phyloP scores from a whole-genome alignment of 257 asterid species.

The Scutellaria minor region DNA sequence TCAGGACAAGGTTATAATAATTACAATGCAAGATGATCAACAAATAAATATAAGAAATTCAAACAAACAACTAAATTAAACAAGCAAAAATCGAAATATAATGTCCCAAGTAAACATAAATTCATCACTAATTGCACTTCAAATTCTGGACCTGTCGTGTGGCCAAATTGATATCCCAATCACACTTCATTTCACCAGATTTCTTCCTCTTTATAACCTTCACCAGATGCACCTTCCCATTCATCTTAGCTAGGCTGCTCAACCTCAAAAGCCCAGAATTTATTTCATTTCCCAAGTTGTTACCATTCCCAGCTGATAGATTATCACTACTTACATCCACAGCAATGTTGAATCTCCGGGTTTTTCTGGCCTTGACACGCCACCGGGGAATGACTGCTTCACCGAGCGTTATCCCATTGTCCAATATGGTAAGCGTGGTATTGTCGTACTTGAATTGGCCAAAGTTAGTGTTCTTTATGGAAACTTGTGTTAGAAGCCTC shows the following conservation, averaged over 20 bases:
- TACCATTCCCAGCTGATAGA: neutral
- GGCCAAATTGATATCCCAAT: conserved; percentile 30
- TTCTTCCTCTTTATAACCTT: conserved; percentile 39
- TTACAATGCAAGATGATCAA: neutral
- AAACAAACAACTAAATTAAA: neutral
- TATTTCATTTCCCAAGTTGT: conserved; percentile 13
- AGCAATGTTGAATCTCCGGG: conserved; percentile 7
- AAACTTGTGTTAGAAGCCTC: conserved; percentile 25
- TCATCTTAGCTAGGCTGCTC: conserved; percentile 28
- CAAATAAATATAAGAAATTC: neutral
- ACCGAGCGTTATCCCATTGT: conserved; percentile 31
- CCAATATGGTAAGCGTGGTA: conserved; percentile 27
- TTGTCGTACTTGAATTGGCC: conserved; percentile 37
- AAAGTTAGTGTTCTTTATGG: conserved; percentile 38
- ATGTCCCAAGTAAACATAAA: too few relatives aligned
- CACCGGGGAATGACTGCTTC: conserved; percentile 34
- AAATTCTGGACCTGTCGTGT: conserved; percentile 22
- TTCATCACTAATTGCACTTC: conserved; percentile 7
- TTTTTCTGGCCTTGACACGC: conserved; percentile 20
- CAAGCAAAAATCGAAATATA: neutral
- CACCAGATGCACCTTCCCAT: conserved; percentile 39
- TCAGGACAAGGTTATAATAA: neutral
- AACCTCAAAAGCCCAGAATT: conserved; percentile 33
- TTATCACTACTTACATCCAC: conserved; percentile 20
- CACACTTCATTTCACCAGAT: conserved; percentile 35